Base-by-base conservation (phyloP, 495 filamentous ascomycete genomes). In the Penicillium paxilli region DNA sequence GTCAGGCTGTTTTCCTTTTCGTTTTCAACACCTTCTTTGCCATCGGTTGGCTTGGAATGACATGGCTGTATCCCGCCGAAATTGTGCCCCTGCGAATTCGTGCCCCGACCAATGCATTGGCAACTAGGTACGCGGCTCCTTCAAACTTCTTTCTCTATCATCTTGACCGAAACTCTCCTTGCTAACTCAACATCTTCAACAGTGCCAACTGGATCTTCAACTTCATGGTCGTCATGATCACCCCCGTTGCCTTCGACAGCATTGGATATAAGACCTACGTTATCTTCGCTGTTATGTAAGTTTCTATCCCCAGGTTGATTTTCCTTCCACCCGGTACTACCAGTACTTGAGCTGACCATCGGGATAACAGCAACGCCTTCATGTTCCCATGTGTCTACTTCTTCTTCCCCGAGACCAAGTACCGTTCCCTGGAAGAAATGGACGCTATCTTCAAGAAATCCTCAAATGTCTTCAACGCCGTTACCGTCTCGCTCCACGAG, bases 371-470 rank as follows among this genome's bases (percentile, higher is more conserved):
- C n/a, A 64, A 64, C 38, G 59, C 58, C 1, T 64, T 62, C 26
- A 64, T 64, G 25, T 58, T 64, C 55, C 62, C 62, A 5, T 54
- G 50, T 16, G 62, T 64, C 30, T 86, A 85, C 69, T 84, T 86
- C 73, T 86, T 89, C 79, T 88, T 83, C 64, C 86, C 86, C 0
- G 87, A 90, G 65, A 90, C 87, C 0, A 82, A 82, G 12, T 83
- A 82, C 58, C 83, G 86, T 17, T 83, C 82, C 5, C 74, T 90
- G 7, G 87, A 90, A 58, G 87, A 90, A 63, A 86, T 90, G 80
- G 87, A 90, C 63, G 66, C 68, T 54, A 88, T 90, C 57, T 90
- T 90, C 77, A 79, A 78, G 64, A 88, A 87, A 60, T 72, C 71
- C 41, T 69, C 69, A 33, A 68, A 65, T 28, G 55, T 70, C 20